These are phyloP conservation scores for Amylocystis lapponica DNA, from an alignment of 768 basidiomycete genomes.

Conservation along the genomic window DNA sequence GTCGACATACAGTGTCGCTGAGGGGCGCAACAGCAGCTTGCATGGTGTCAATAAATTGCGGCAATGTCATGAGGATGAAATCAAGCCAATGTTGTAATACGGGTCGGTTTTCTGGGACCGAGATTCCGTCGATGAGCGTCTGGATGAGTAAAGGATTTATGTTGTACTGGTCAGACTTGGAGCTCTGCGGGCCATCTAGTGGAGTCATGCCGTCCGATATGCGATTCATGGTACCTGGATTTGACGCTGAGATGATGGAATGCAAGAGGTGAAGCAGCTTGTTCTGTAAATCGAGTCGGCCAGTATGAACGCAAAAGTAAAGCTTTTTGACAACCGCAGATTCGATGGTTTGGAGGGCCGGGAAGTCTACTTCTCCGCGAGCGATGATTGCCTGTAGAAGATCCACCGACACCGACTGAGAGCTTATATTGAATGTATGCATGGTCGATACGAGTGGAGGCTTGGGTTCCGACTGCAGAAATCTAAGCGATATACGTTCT, in stretches of 20 bases:
- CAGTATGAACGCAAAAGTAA: slow-evolving; percentile 63
- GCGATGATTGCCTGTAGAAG: slow-evolving; percentile 77
- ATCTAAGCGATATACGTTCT: slow-evolving; percentile 36
- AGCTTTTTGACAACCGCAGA: slow-evolving; percentile 69
- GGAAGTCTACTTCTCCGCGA: slow-evolving; percentile 69
- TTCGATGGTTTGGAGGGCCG: slow-evolving; percentile 60
- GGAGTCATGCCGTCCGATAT: neutral
- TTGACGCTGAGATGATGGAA: slow-evolving; percentile 69
- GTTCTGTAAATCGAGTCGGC: slow-evolving; percentile 81
- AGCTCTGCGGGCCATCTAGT: neutral
- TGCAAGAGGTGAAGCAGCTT: slow-evolving; percentile 90
- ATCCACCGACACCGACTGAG: slow-evolving; percentile 76
- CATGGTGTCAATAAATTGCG: slow-evolving; percentile 73
- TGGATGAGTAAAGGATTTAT: slow-evolving; percentile 72
- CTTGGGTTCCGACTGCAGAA: slow-evolving; percentile 74
- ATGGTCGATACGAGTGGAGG: slow-evolving; percentile 41
- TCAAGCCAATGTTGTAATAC: slow-evolving; percentile 95
- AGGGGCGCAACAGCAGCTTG: slow-evolving; percentile 66
- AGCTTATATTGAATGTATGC: slow-evolving; percentile 51
- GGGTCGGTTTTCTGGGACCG: slow-evolving; percentile 60
- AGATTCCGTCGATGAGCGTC: slow-evolving; percentile 77
- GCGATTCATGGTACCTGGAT: slow-evolving; percentile 21
- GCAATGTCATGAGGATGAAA: slow-evolving; percentile 86
- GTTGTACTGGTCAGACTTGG: slow-evolving; percentile 37
- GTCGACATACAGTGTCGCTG: slow-evolving; percentile 72